These are phyloP conservation scores for Tetrahymena malaccensis DNA, from an alignment of 73 alveolate species.

Conservation along the genomic window DNA sequence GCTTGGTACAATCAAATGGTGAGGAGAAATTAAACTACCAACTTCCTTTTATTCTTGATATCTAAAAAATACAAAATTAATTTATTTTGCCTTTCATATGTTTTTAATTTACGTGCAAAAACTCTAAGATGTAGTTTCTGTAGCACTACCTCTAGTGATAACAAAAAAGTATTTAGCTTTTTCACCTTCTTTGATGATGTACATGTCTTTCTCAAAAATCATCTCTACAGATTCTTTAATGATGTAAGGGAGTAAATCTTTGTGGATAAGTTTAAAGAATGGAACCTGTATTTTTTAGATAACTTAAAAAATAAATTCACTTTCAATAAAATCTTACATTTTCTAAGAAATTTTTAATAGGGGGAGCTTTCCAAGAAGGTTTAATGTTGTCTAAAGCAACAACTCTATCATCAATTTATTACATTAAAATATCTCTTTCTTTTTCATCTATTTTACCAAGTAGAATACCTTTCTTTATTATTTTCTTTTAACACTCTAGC, in stretches of 20 bases:
- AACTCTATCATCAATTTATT: constrained; percentile 17
- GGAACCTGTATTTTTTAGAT: background rate
- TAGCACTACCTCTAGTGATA: constrained; percentile 34
- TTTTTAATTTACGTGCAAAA: background rate
- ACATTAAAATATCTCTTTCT: constrained; percentile 3
- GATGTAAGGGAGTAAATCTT: background rate
- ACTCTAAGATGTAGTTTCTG: constrained; percentile 1
- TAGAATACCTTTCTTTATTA: background rate
- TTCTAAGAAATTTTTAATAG: background rate
- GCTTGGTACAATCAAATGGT: constrained; percentile 16
- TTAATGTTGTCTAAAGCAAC: constrained; percentile 2
- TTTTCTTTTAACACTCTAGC: constrained; percentile 10
- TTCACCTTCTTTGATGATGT: constrained; percentile 21
- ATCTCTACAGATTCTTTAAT: background rate
- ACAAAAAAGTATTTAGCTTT: constrained; percentile 1
- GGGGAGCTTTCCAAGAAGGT: constrained; percentile 29
- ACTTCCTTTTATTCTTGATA: background rate
- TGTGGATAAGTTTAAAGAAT: constrained; percentile 14
- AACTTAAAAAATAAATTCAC: background rate
- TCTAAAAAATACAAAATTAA: background rate
- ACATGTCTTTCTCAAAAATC: constrained; percentile 21
- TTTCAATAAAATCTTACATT: background rate
- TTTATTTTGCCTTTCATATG: too few species aligned
- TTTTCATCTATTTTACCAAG: constrained; percentile 20
- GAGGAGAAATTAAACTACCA: constrained; percentile 1